A percentile compares a stretch with the other conserved stretches of the same genome.
These are phyloP conservation scores for Amylocarpus encephaloides DNA, from an alignment of 2,329 filamentous ascomycete genomes.

Conservation along the genomic window DNA sequence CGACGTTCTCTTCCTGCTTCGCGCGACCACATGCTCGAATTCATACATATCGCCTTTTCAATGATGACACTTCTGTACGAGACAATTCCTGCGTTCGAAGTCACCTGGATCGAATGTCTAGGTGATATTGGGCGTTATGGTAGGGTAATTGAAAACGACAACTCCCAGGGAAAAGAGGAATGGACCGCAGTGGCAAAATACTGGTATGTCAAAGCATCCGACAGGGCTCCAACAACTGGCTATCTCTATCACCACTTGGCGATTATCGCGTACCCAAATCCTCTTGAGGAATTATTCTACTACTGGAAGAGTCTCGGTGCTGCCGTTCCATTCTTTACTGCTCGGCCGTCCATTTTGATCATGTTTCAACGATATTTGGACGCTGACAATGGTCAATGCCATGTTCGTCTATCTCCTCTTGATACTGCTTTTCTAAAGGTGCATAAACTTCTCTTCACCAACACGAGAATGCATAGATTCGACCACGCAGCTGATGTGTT, in stretches of 20 bases:
- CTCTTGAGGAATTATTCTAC: constrained; percentile 64
- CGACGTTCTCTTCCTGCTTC: constrained; percentile 68
- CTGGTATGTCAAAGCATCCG: constrained; percentile 65
- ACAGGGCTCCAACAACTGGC: constrained; percentile 68
- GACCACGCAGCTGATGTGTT: constrained; percentile 43
- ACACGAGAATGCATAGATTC: constrained; percentile 42
- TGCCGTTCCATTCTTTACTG: constrained; percentile 47
- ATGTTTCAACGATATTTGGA: constrained; percentile 55
- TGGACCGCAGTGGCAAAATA: constrained; percentile 76
- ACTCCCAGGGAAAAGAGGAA: constrained; percentile 62
- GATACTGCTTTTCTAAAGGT: constrained; percentile 48
- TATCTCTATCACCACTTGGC: constrained; percentile 84
- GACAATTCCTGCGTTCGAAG: constrained; percentile 73
- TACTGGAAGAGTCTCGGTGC: constrained; percentile 68
- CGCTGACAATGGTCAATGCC: constrained; percentile 28
- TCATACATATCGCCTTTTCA: constrained; percentile 82
- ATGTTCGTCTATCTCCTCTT: constrained; percentile 36
- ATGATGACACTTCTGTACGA: constrained; percentile 87
- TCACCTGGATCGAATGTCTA: constrained; percentile 83
- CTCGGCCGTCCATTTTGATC: constrained; percentile 62
- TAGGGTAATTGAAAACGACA: constrained; percentile 87
- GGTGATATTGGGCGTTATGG: constrained; percentile 77
- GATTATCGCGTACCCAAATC: constrained; percentile 65
- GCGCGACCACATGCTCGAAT: constrained; percentile 83
- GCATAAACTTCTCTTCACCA: constrained; percentile 43